A percentile compares a stretch with the other conserved stretches of the same genome.
These are phyloP conservation scores for Aspergillus campestris DNA, from an alignment of 495 filamentous ascomycete species.

Conservation along the genomic window DNA sequence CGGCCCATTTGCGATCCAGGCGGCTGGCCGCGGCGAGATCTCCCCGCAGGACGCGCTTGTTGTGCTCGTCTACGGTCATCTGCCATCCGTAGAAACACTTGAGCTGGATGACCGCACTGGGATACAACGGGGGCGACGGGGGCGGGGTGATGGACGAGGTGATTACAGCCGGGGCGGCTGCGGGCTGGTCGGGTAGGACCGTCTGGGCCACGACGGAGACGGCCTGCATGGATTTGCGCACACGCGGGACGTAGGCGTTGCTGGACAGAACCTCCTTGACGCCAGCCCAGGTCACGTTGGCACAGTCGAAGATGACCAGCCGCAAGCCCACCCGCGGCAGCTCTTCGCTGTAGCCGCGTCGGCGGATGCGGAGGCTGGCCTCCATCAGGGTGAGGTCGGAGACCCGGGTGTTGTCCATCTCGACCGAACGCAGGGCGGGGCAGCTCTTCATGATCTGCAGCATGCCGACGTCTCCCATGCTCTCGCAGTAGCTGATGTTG, in stretches of 20 bases:
- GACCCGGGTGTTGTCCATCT: constrained; percentile 91
- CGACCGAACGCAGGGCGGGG: constrained; percentile 55
- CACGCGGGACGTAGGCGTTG: constrained; percentile 58
- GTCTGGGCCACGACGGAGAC: constrained; percentile 22
- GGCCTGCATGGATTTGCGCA: constrained; percentile 20
- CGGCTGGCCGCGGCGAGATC: constrained; percentile 60
- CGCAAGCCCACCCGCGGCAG: constrained; percentile 56
- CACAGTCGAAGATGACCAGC: constrained; percentile 85
- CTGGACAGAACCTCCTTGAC: constrained; percentile 76
- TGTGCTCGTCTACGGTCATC: constrained; percentile 88
- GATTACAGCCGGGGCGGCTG: constrained; percentile 20
- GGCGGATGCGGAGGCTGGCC: constrained; percentile 65
- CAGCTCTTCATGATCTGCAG: constrained; percentile 73
- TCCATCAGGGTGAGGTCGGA: constrained; percentile 83
- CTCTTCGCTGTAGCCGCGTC: constrained; percentile 48
- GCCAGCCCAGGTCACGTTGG: constrained; percentile 86
- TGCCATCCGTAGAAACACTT: constrained; percentile 97
- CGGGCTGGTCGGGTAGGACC: constrained; percentile 19
- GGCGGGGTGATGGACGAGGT: constrained; percentile 29
- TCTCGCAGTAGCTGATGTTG: constrained; percentile 83
- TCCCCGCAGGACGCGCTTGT: constrained; percentile 67
- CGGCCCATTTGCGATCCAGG: constrained; percentile 84
- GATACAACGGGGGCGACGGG: constrained; percentile 35
- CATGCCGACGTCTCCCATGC: constrained; percentile 76
- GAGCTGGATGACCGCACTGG: constrained; percentile 68